Conservation (phyloP, 208 protist genomes). For the Leishmania major region DNA sequence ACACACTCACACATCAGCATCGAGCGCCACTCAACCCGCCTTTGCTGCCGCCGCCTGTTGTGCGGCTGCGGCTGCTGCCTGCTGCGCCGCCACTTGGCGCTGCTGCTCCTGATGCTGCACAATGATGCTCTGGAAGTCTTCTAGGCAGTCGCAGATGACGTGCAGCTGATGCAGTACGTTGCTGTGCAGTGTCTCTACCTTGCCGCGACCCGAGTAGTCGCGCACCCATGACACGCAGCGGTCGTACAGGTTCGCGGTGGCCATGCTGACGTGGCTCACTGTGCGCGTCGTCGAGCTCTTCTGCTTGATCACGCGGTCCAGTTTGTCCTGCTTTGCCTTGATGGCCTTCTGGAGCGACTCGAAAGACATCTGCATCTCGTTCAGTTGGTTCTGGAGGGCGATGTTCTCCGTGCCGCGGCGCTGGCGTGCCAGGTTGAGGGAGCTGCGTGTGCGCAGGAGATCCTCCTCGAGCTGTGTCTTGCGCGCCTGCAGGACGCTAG, state of each 20-base stretch:
- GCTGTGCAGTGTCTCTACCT: constrained; percentile 57
- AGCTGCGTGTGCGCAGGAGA: constrained; percentile 87
- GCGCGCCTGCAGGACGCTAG: constrained; percentile 87
- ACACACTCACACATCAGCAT: not conserved
- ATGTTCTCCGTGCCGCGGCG: constrained; percentile 86
- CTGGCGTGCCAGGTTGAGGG: constrained; percentile 79
- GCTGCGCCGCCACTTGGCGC: constrained; percentile 9
- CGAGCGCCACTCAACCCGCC: not conserved
- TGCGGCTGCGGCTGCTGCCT: constrained; percentile 3
- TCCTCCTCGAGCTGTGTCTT: constrained; percentile 93
- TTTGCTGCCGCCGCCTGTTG: constrained; percentile 1
- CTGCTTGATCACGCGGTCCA: constrained; percentile 89
- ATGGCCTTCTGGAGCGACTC: constrained; percentile 87
- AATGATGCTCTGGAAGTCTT: constrained; percentile 90
- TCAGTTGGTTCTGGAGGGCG: constrained; percentile 89
- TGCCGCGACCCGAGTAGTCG: constrained; percentile 76
- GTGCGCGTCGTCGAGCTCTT: constrained; percentile 88
- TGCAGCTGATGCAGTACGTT: constrained; percentile 89
- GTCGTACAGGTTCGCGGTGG: constrained; percentile 89
- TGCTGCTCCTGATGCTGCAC: constrained; percentile 62
- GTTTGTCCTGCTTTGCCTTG: constrained; percentile 88
- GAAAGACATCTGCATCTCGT: constrained; percentile 86
- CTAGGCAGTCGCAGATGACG: constrained; percentile 88
- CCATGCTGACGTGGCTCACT: constrained; percentile 92
- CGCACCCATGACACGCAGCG: constrained; percentile 82